These are phyloP conservation scores for Solanum bulbocastanum DNA, from an alignment of 257 asterid species.

Conservation along the genomic window DNA sequence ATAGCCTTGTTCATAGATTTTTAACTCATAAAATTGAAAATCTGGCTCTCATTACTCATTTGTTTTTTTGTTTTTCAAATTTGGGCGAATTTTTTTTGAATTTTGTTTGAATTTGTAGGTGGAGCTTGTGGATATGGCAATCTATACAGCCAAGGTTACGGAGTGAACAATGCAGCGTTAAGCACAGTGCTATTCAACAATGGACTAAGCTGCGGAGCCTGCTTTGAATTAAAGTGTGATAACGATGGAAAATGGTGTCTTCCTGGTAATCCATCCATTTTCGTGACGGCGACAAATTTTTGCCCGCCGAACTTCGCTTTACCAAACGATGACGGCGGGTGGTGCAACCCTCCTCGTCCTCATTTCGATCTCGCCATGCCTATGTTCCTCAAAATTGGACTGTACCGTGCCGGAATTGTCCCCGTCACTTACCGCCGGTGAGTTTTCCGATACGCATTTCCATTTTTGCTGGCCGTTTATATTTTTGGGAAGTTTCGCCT, in stretches of 20 bases:
- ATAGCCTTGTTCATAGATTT: neutral
- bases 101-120: constrained; percentile 17
- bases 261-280: constrained; percentile 60
- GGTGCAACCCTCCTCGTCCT: constrained; percentile 83
- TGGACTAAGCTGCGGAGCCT: constrained; percentile 75
- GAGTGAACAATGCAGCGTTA: constrained; percentile 66
- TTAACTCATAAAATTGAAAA: neutral
- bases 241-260: constrained; percentile 42
- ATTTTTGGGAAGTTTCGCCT: neutral
- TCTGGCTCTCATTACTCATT: neutral
- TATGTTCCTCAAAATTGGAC: constrained; percentile 63
- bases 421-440: constrained; percentile 53
- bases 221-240: constrained; percentile 63
- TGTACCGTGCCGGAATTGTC: constrained; percentile 71
- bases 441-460: neutral
- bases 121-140: constrained; percentile 81
- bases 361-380: constrained; percentile 88
- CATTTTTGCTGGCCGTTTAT: neutral
- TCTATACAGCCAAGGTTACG: constrained; percentile 80
- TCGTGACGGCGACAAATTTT: constrained; percentile 68
- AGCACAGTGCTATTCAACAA: constrained; percentile 71
- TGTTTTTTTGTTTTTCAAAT: neutral
- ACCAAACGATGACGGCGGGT: constrained; percentile 70
- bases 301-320: constrained; percentile 69
- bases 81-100: neutral